Conservation (phyloP, 164 flowering plant genomes). For the Tetracentron sinense region DNA sequence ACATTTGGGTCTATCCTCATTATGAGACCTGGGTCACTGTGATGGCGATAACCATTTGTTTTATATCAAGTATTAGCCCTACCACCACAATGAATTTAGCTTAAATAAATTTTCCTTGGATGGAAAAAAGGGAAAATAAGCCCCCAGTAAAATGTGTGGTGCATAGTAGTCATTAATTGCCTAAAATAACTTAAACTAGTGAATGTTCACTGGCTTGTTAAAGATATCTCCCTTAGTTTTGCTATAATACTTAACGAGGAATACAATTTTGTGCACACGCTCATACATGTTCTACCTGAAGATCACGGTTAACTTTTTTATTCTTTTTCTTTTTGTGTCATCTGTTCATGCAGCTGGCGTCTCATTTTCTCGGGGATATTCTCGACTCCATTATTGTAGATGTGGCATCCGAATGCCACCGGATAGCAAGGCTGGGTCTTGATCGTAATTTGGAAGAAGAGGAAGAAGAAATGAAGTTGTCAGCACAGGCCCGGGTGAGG, state of each 20-base stretch:
- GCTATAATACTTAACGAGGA: background rate
- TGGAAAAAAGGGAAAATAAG: too few species aligned
- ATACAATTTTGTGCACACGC: background rate
- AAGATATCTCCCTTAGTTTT: background rate
- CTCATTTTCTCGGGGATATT: conserved; percentile 57
- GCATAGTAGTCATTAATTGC: background rate
- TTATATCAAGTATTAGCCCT: background rate
- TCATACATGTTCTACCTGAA: background rate
- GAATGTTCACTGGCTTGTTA: background rate
- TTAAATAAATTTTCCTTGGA: too few species aligned
- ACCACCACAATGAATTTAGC: background rate
- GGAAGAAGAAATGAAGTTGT: conserved; percentile 86
- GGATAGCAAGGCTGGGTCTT: conserved; percentile 85
- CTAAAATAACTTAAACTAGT: too few species aligned
- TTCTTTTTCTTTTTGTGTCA: conserved; percentile 3
- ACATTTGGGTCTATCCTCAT: too few species aligned
- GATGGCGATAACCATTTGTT: background rate
- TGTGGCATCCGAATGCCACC: conserved; percentile 96
- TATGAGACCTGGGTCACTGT: too few species aligned
- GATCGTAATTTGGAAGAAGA: conserved; percentile 59
- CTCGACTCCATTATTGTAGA: conserved; percentile 82
- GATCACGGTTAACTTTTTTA: background rate
- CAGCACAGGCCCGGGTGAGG: conserved; percentile 76
- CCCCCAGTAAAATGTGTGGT: too few species aligned
- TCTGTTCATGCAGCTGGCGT: conserved; percentile 56